These are phyloP conservation scores for Termitomyces sp. DNA, from an alignment of 768 basidiomycete species.

Conservation along the genomic window DNA sequence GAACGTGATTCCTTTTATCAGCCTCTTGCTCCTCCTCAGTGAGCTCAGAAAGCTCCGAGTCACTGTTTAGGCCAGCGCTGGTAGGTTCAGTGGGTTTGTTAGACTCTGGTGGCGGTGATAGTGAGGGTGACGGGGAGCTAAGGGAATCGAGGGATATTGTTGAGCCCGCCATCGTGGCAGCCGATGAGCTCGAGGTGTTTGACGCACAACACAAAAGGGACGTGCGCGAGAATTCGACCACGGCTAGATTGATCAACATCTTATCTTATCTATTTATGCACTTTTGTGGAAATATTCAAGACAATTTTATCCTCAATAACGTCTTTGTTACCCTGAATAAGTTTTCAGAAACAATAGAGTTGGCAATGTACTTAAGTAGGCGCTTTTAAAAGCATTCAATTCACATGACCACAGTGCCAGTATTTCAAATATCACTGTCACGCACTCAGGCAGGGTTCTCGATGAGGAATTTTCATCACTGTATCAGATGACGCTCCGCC, in stretches of 20 bases:
- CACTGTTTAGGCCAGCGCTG: constrained; percentile 45
- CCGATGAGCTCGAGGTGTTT: constrained; percentile 18
- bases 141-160: constrained; percentile 59
- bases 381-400: too few relatives aligned
- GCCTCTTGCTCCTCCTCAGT: constrained; percentile 74
- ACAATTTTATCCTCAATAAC: too few relatives aligned
- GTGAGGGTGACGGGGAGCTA: constrained; percentile 64
- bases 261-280: constrained; percentile 24
- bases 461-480: background rate
- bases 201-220: constrained; percentile 27
- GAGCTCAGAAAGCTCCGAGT: constrained; percentile 78
- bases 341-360: too few relatives aligned
- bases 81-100: constrained; percentile 16
- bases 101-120: constrained; percentile 24
- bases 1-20: constrained; percentile 22
- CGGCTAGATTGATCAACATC: constrained; percentile 23
- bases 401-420: background rate
- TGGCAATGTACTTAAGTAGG: too few relatives aligned
- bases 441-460: background rate
- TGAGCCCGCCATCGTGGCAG: constrained; percentile 46
- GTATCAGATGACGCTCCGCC: background rate
- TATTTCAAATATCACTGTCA: background rate
- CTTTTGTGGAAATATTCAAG: too few relatives aligned
- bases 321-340: too few relatives aligned
- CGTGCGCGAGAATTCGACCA: constrained; percentile 25